Evolutionary conservation across 2,329 filamentous ascomycete species (phyloP).

Genomic region (Monosporascus sp.): DNA sequence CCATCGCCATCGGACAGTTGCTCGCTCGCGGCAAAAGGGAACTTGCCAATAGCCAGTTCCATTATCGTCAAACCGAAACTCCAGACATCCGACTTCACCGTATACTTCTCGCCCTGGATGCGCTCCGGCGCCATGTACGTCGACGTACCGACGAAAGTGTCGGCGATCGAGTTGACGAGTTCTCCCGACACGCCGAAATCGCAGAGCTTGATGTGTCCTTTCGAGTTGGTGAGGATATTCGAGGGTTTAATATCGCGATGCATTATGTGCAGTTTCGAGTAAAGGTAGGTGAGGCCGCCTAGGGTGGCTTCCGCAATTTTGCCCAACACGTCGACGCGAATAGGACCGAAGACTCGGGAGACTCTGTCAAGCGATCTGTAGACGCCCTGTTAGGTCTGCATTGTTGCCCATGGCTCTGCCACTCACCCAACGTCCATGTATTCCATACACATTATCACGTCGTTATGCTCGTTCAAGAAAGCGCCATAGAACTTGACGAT

Average conservation of each 20-base stretch:
- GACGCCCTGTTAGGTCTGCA: slow-evolving; percentile 16
- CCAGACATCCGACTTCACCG: slow-evolving; percentile 98
- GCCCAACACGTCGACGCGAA: slow-evolving; percentile 91
- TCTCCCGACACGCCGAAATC: slow-evolving; percentile 99
- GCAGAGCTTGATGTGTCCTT: slow-evolving; percentile 91
- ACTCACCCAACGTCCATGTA: slow-evolving; percentile 98
- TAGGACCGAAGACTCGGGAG: slow-evolving; percentile 88
- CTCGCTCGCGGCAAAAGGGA: slow-evolving; percentile 79
- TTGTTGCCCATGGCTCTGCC: slow-evolving; percentile 1
- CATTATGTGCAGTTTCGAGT: slow-evolving; percentile 95
- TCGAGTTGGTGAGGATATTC: slow-evolving; percentile 93
- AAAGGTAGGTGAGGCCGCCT: slow-evolving; percentile 89
- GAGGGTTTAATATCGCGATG: slow-evolving; percentile 98
- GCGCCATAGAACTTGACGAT: slow-evolving; percentile 98
- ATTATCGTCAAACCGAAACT: slow-evolving; percentile 93
- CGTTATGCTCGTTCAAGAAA: slow-evolving; percentile 92
- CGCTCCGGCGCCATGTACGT: slow-evolving; percentile 99
- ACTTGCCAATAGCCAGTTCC: slow-evolving; percentile 96
- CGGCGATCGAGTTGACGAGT: slow-evolving; percentile 93
- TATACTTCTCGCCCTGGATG: slow-evolving; percentile 95
- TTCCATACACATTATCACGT: slow-evolving; percentile 99
- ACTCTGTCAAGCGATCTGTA: slow-evolving; percentile 83
- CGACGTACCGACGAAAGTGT: slow-evolving; percentile 96
- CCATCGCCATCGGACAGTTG: slow-evolving; percentile 67
- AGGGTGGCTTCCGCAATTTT: slow-evolving; percentile 97